phyloP scores from a whole-genome alignment of 768 basidiomycete species.

The Plicaturopsis crispa region DNA sequence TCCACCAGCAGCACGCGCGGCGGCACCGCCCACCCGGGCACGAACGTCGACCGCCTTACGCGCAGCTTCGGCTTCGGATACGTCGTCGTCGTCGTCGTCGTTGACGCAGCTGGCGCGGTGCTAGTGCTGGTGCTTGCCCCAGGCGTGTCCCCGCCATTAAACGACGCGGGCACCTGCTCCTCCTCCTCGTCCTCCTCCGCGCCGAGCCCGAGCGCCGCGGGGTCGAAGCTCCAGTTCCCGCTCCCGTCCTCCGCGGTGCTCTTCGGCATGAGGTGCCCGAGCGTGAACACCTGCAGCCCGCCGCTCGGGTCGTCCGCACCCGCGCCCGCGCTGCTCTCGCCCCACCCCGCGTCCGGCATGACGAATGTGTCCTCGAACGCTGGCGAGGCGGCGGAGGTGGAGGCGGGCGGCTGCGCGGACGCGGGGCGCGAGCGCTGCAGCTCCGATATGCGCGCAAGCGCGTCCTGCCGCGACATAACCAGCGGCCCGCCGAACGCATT shows the following conservation, averaged over 20 bases:
- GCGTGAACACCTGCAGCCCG: slow-evolving; percentile 73
- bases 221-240: slow-evolving; percentile 57
- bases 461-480: slow-evolving; percentile 29
- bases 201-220: slow-evolving; percentile 22
- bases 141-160: not conserved
- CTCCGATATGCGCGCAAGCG: slow-evolving; percentile 47
- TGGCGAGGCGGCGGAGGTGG: not conserved
- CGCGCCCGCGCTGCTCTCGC: slow-evolving; percentile 1
- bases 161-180: slow-evolving; percentile 8
- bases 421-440: slow-evolving; percentile 32
- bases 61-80: slow-evolving; percentile 36
- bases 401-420: slow-evolving; percentile 3
- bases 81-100: slow-evolving; percentile 3
- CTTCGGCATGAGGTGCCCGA: slow-evolving; percentile 67
- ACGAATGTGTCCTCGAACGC: not conserved
- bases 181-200: slow-evolving; percentile 16
- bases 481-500: slow-evolving; percentile 1
- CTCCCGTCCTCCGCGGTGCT: slow-evolving; percentile 40
- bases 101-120: slow-evolving; percentile 3
- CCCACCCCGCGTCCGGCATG: not conserved
- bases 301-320: slow-evolving; percentile 13
- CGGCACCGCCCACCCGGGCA: slow-evolving; percentile 87
- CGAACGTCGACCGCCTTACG: slow-evolving; percentile 71
- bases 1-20: slow-evolving; percentile 91
- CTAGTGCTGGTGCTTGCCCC: slow-evolving; percentile 1